These are phyloP conservation scores for Hanseniaspora meyeri DNA, from an alignment of 805 yeast genomes.

Conservation along the genomic window DNA sequence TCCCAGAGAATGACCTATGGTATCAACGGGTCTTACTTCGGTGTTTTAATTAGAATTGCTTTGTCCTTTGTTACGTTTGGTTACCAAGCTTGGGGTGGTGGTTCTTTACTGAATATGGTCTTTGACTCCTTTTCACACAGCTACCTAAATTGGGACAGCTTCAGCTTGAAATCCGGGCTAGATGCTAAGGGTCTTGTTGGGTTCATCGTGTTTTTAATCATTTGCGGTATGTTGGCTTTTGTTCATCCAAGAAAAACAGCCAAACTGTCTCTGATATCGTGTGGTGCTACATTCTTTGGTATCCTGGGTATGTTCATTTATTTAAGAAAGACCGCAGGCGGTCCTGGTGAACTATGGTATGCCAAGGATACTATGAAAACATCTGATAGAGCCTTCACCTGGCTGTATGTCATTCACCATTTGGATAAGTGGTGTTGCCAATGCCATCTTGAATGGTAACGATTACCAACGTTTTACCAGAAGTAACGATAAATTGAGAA, in stretches of 20 bases:
- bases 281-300: constrained; percentile 22
- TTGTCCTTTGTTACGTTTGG: constrained; percentile 33
- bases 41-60: constrained; percentile 29
- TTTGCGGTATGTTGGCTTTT: constrained; percentile 22
- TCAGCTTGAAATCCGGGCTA: constrained; percentile 27
- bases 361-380: constrained; percentile 21
- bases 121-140: constrained; percentile 22
- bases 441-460: constrained; percentile 32
- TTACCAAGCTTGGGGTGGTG: constrained; percentile 29
- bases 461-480: constrained; percentile 33
- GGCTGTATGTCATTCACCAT: constrained; percentile 32
- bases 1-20: constrained; percentile 31
- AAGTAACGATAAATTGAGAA: constrained; percentile 15
- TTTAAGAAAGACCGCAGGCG: constrained; percentile 23
- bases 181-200: constrained; percentile 32
- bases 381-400: constrained; percentile 21
- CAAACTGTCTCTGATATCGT: constrained; percentile 20
- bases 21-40: constrained; percentile 27
- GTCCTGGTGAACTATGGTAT: constrained; percentile 28
- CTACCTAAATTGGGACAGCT: constrained; percentile 20
- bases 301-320: constrained; percentile 26
- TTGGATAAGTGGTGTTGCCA: constrained; percentile 32
- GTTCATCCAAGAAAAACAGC: constrained; percentile 28
- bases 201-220: constrained; percentile 30
- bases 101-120: constrained; percentile 28